Conservation (phyloP, 495 filamentous ascomycete genomes). For the Xanthoparmelia taractica region DNA sequence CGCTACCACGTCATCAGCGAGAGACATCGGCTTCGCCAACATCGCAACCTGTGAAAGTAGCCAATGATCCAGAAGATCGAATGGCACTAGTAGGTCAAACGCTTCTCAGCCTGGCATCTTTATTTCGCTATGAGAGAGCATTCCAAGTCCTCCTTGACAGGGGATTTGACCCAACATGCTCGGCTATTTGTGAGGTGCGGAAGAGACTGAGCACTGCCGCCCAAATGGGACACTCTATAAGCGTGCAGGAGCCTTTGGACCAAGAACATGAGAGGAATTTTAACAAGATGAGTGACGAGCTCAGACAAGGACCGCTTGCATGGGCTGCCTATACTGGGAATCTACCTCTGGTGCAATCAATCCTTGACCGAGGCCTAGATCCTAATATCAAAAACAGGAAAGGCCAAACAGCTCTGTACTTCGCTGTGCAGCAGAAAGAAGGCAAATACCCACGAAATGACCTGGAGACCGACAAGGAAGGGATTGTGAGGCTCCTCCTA, state of each 20-base stretch:
- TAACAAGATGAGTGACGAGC: background rate
- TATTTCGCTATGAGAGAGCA: background rate
- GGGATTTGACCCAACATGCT: background rate
- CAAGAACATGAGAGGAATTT: background rate
- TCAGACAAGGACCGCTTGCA: background rate
- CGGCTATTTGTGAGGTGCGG: background rate
- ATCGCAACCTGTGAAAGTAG: background rate
- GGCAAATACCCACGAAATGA: background rate
- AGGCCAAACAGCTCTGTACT: background rate
- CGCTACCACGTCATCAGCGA: background rate
- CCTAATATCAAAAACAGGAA: background rate
- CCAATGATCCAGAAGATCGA: background rate
- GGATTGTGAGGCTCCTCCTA: background rate
- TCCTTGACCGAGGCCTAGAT: background rate
- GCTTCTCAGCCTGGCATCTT: background rate
- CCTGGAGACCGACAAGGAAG: background rate
- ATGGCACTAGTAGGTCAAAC: background rate
- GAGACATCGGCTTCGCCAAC: background rate
- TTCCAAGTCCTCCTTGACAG: background rate
- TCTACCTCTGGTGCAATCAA: background rate
- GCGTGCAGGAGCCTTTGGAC: background rate
- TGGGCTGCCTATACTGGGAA: background rate
- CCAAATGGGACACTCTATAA: background rate
- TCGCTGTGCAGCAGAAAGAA: background rate
- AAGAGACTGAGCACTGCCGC: background rate